Conservation (phyloP, 441 rosid genomes). For the Bocquillonia castaneifolia region DNA sequence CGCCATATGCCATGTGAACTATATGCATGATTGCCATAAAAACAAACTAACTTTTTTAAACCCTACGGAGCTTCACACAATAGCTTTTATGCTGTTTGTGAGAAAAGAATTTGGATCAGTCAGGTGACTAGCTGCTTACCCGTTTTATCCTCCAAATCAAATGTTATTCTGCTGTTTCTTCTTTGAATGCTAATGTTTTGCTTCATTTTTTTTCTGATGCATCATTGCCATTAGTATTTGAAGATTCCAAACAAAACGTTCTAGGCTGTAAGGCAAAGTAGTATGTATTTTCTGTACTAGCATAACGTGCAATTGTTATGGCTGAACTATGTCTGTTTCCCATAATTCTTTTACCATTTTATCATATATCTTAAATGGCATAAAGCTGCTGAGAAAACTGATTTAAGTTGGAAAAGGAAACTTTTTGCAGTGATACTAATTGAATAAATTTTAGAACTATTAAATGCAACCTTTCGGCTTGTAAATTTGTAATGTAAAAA, state of each 20-base stretch:
- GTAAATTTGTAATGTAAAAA: background rate
- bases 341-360: background rate
- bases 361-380: background rate
- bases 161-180: too few relatives aligned
- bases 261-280: background rate
- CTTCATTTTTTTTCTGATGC: background rate
- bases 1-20: background rate
- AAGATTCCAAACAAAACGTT: background rate
- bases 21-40: background rate
- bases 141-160: too few relatives aligned
- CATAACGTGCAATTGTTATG: too few relatives aligned
- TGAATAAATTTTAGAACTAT: background rate
- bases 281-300: background rate
- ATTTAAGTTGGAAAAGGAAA: background rate
- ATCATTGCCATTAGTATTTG: background rate
- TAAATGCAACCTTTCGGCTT: background rate
- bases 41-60: background rate
- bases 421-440: background rate
- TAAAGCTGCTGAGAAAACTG: background rate
- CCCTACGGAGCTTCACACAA: background rate
- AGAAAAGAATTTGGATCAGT: background rate
- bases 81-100: background rate
- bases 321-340: background rate
- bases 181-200: background rate
- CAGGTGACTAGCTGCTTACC: background rate